A percentile compares a stretch with the other conserved stretches of the same genome.
Evolutionary conservation across 208 protist species (phyloP).

Genomic region (Trypanosoma cruzi): DNA sequence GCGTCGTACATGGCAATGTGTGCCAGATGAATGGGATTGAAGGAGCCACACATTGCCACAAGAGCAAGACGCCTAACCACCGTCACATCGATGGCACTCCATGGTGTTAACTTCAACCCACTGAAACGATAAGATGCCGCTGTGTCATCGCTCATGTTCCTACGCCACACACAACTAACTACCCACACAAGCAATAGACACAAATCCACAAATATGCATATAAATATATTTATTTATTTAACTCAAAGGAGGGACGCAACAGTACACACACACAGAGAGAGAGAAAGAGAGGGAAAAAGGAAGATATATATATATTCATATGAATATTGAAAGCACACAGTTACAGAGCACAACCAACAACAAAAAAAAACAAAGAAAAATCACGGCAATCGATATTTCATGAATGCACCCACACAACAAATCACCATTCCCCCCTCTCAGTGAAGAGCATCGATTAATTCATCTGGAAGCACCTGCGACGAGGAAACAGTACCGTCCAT

Average conservation of each 20-base stretch:
- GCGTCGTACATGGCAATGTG: conserved; percentile 68
- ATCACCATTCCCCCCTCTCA: too few species aligned
- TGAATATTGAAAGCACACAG: background rate
- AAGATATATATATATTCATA: conserved; percentile 17
- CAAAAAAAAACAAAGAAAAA: too few species aligned
- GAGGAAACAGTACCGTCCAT: conserved; percentile 38
- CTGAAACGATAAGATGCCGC: conserved; percentile 30
- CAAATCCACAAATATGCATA: too few species aligned
- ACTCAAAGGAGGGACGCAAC: too few species aligned
- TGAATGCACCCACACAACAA: background rate
- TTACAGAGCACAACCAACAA: too few species aligned
- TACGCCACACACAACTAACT: conserved; percentile 8
- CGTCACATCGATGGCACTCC: conserved; percentile 16
- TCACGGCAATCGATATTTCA: too few species aligned
- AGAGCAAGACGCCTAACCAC: conserved; percentile 38
- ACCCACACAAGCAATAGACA: conserved; percentile 8
- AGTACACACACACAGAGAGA: conserved; percentile 1
- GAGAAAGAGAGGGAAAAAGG: background rate
- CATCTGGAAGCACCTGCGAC: conserved; percentile 48
- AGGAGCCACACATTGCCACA: conserved; percentile 70
- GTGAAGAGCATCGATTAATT: conserved; percentile 49
- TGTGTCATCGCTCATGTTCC: background rate
- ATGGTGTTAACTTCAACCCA: conserved; percentile 42
- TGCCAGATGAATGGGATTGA: conserved; percentile 84
- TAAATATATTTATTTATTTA: too few species aligned